These are phyloP conservation scores for Starmerella asiatica DNA, from an alignment of 805 yeast species.

Conservation along the genomic window DNA sequence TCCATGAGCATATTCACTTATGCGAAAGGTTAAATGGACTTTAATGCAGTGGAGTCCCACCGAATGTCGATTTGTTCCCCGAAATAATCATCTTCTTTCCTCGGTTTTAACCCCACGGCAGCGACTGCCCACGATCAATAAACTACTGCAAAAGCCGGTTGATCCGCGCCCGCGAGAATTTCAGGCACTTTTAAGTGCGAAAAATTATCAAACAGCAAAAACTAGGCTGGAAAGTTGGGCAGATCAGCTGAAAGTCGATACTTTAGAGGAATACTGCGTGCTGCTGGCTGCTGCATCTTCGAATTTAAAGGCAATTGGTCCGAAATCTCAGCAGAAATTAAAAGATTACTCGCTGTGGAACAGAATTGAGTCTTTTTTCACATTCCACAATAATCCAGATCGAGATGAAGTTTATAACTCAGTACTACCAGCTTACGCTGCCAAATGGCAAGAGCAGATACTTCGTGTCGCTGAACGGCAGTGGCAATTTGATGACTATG, in stretches of 20 bases:
- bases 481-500: not conserved
- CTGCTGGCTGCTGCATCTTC: not conserved
- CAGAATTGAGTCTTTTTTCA: not conserved
- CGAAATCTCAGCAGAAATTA: not conserved
- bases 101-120: not conserved
- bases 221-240: not conserved
- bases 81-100: not conserved
- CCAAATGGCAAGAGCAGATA: not conserved
- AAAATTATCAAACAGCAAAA: not conserved
- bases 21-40: slow-evolving; percentile 9
- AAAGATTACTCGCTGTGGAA: not conserved
- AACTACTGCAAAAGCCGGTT: not conserved
- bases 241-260: not conserved
- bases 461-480: not conserved
- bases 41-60: slow-evolving; percentile 8
- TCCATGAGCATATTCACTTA: no score
- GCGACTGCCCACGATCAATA: slow-evolving; percentile 12
- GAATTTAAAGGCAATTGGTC: not conserved
- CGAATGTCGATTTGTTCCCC: slow-evolving; percentile 1
- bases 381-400: no score
- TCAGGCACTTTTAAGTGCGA: not conserved
- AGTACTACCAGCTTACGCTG: not conserved
- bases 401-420: no score
- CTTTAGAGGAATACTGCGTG: slow-evolving; percentile 3
- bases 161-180: slow-evolving; percentile 5